Evolutionary conservation across 306 rosid genomes (phyloP), one percentile per base, ranked within the genome.

Genomic region (Abrus precatorius): DNA sequence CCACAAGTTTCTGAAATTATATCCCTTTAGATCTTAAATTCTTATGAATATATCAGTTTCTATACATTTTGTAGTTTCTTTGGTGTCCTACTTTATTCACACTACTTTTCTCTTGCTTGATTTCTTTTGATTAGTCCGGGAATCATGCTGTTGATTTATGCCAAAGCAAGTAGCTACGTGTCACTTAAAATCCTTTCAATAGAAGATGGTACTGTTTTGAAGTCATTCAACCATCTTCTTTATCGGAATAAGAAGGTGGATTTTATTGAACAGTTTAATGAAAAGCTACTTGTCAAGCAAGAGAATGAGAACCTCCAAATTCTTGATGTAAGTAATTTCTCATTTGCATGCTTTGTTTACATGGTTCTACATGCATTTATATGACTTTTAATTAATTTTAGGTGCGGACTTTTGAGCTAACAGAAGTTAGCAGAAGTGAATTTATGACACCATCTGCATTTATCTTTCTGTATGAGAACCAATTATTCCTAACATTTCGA

Each of bases 391-490:
- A 33, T 32, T 63, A 36, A 78, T 54, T 83, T 78, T 84, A 96
- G 99, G 99, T 96, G 57, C 94, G 99, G 74, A 87, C 90, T 79
- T 92, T 89, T 84, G 99, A 96, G 86, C 82, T 86, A 64, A 96
- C 92, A 61, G 97, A 96, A 90, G 99, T 96, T 80, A 83, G 92
- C 88, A 87, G 92, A 85, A 88, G 92, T 54, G 92, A 96, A 77
- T 96, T 93, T 86, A 93, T 93, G 99, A 96, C 99, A 5, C 99
- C 99, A 5, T 96, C 98, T 12, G 99, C 99, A 45, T 96, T 96
- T 68, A 96, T 96, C 86, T 96, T 96, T 84, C 86, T 96, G 38
- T 96, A 96, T 5, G 99, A 93, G 91, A 96, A 96, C 82, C 99
- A 96, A 79, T 75, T 96, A 73, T 96, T 96, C 82, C 84, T 96